Conservation (phyloP, 2,329 filamentous ascomycete genomes). For the Ophiosphaerella narmari region DNA sequence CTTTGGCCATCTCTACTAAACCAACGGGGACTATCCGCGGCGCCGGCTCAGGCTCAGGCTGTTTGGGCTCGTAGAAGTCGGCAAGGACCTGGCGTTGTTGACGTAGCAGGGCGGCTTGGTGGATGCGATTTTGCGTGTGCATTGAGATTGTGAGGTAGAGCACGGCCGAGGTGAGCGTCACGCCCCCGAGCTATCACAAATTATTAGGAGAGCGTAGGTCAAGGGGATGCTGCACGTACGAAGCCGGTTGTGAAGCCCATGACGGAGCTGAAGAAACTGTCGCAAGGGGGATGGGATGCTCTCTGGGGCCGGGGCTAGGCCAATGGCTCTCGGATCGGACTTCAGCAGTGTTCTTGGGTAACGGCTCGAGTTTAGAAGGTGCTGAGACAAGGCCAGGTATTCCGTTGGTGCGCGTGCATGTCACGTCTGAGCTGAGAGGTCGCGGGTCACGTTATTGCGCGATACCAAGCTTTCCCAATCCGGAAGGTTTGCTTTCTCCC, state of each 20-base stretch:
- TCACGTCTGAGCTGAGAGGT: no score
- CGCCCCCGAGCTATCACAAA: conserved; percentile 52
- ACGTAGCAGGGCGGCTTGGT: conserved; percentile 52
- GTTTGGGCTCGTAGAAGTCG: conserved; percentile 51
- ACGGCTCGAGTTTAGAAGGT: no score
- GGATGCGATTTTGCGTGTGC: conserved; percentile 53
- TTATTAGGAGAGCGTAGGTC: conserved; percentile 3
- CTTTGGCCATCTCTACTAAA: conserved; percentile 54
- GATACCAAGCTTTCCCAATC: no score
- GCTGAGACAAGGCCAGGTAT: no score
- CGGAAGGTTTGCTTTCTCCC: neutral
- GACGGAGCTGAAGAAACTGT: conserved; percentile 1
- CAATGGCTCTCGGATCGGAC: neutral
- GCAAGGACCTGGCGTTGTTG: conserved; percentile 52
- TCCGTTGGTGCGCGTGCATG: no score
- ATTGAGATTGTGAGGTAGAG: conserved; percentile 48
- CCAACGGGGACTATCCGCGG: conserved; percentile 48
- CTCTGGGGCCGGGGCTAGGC: neutral
- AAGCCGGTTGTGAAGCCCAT: conserved; percentile 61
- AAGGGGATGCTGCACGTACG: conserved; percentile 38
- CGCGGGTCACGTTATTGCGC: no score
- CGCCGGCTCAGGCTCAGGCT: conserved; percentile 45
- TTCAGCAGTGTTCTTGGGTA: no score
- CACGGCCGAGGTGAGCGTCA: conserved; percentile 54
- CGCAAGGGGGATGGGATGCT: neutral